Conservation (phyloP, 2,329 filamentous ascomycete species). For the Paecilomyces formosus region DNA sequence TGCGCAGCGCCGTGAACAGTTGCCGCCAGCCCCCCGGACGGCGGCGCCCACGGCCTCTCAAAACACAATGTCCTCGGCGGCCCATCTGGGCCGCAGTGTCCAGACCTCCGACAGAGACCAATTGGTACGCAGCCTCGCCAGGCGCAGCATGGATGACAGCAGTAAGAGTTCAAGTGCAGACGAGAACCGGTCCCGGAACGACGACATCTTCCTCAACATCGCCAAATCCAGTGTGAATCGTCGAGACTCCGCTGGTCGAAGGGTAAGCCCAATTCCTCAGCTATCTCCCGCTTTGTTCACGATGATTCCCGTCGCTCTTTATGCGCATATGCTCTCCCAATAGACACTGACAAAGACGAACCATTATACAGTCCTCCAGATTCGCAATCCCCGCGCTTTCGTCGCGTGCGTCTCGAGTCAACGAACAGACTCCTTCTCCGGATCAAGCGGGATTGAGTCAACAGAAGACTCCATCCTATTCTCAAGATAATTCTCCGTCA, state of each 20-base stretch:
- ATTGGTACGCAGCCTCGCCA: slow-evolving; percentile 17
- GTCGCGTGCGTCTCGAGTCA: slow-evolving; percentile 23
- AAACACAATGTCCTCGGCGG: slow-evolving; percentile 25
- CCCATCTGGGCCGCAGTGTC: slow-evolving; percentile 20
- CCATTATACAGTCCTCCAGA: slow-evolving; percentile 20
- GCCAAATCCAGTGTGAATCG: slow-evolving; percentile 33
- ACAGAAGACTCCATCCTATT: slow-evolving; percentile 26
- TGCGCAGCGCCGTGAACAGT: slow-evolving; percentile 19
- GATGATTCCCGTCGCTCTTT: neutral
- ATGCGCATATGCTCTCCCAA: neutral
- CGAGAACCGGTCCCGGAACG: slow-evolving; percentile 30
- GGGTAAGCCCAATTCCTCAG: slow-evolving; percentile 21
- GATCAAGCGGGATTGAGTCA: slow-evolving; percentile 25
- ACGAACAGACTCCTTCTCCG: slow-evolving; percentile 29
- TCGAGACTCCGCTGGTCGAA: slow-evolving; percentile 28
- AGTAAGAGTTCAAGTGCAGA: slow-evolving; percentile 27
- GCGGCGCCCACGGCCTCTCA: slow-evolving; percentile 15
- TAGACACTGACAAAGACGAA: slow-evolving; percentile 12
- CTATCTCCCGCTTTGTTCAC: neutral
- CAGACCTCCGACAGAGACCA: slow-evolving; percentile 18
- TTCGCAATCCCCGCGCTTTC: slow-evolving; percentile 29
- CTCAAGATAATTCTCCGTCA: slow-evolving; percentile 24
- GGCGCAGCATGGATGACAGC: slow-evolving; percentile 19
- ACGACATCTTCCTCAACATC: slow-evolving; percentile 42
- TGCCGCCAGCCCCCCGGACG: slow-evolving; percentile 6